Evolutionary conservation across 768 basidiomycete genomes (phyloP).

Genomic region (Hygrophoropsis aurantiaca): DNA sequence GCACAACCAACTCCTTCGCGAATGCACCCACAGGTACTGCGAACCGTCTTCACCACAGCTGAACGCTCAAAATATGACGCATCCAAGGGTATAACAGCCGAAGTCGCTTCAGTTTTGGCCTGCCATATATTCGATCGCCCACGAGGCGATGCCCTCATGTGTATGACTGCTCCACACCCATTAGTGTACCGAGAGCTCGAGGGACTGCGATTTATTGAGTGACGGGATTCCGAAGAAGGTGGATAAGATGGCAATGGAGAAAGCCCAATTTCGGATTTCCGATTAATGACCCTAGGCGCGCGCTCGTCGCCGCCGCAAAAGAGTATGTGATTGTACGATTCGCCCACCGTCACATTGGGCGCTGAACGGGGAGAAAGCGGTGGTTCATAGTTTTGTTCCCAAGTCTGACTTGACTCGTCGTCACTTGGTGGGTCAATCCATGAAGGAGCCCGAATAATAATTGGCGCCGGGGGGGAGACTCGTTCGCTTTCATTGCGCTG

Average conservation of each 20-base stretch:
- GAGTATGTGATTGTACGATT: conserved; percentile 32
- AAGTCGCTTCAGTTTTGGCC: conserved; percentile 51
- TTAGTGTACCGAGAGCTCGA: conserved; percentile 36
- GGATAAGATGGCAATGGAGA: conserved; percentile 38
- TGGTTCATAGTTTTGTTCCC: conserved; percentile 33
- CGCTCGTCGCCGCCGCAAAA: conserved; percentile 42
- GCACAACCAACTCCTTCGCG: conserved; percentile 70
- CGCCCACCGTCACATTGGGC: conserved; percentile 11
- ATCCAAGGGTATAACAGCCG: conserved; percentile 55
- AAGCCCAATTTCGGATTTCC: conserved; percentile 25
- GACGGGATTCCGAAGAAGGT: conserved; percentile 22
- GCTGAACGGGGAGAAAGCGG: conserved; percentile 23
- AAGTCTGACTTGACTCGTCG: conserved; percentile 31
- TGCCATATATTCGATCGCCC: conserved; percentile 55
- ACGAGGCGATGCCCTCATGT: conserved; percentile 54
- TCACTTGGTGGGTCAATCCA: conserved; percentile 34
- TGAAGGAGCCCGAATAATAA: conserved; percentile 28
- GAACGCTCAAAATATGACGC: conserved; percentile 55
- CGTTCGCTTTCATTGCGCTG: conserved; percentile 27
- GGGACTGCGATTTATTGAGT: conserved; percentile 11
- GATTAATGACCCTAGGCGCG: conserved; percentile 7
- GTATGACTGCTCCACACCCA: conserved; percentile 66
- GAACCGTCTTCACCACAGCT: conserved; percentile 47
- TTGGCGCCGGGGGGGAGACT: conserved; percentile 23
- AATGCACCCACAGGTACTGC: conserved; percentile 62